These are phyloP conservation scores for Parathielavia hyrcaniae DNA, from an alignment of 495 filamentous ascomycete species.

Conservation along the genomic window DNA sequence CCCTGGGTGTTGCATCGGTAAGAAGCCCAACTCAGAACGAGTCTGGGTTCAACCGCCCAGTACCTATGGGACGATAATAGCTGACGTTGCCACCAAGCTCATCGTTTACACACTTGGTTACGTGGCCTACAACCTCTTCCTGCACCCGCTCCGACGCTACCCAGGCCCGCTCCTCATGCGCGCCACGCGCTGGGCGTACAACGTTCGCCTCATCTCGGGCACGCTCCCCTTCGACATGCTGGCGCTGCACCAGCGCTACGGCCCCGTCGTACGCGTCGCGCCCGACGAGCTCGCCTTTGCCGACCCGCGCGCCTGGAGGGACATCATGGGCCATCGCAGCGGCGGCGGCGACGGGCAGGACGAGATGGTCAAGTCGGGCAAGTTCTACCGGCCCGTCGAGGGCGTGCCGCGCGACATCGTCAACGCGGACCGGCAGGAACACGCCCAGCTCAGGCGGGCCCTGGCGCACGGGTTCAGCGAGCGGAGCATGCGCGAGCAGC, in stretches of 20 bases:
- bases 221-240: conserved; percentile 41
- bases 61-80: not conserved
- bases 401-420: conserved; percentile 31
- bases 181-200: conserved; percentile 32
- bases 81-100: not conserved
- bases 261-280: conserved; percentile 48
- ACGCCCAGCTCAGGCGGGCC: conserved; percentile 40
- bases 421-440: conserved; percentile 35
- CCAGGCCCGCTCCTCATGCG: conserved; percentile 48
- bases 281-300: conserved; percentile 50
- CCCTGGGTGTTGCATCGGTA: conserved; percentile 5
- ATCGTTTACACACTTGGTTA: conserved; percentile 13
- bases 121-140: conserved; percentile 42
- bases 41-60: not conserved
- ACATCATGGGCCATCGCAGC: conserved; percentile 46
- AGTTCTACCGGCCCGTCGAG: conserved; percentile 30
- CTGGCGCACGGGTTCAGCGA: conserved; percentile 53
- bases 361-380: conserved; percentile 31
- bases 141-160: conserved; percentile 48
- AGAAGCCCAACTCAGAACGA: not conserved
- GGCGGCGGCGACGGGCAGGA: not conserved
- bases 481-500: conserved; percentile 43
- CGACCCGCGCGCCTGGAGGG: conserved; percentile 48
- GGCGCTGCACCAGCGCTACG: conserved; percentile 45
- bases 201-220: conserved; percentile 31